phyloP scores from a whole-genome alignment of 2,329 filamentous ascomycete species.

The Fusarium incarnatum region DNA sequence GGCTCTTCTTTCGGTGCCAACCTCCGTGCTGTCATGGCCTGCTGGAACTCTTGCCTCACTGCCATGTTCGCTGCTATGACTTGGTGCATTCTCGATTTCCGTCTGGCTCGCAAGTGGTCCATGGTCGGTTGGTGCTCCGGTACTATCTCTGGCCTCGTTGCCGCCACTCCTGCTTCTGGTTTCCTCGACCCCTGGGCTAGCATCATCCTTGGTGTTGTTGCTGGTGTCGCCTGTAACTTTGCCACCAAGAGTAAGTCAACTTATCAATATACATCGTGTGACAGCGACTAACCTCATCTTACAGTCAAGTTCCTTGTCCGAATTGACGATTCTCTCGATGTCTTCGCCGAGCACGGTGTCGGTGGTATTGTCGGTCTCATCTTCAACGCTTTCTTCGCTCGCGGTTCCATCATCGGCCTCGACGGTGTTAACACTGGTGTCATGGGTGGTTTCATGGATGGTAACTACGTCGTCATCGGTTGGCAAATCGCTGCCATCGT shows the following conservation, averaged over 20 bases:
- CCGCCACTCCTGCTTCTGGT: conserved; percentile 76
- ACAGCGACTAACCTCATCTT: conserved; percentile 11
- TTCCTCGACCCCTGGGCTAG: conserved; percentile 76
- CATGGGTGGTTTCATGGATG: conserved; percentile 78
- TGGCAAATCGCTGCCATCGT: conserved; percentile 83
- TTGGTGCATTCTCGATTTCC: conserved; percentile 96
- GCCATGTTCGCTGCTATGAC: conserved; percentile 92
- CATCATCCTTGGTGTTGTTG: conserved; percentile 72
- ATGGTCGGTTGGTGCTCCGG: conserved; percentile 81
- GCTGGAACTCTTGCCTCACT: conserved; percentile 96
- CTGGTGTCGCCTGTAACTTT: conserved; percentile 76
- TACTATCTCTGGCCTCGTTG: conserved; percentile 76
- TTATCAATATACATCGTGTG: not conserved
- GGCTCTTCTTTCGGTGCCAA: conserved; percentile 95
- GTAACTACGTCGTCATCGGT: conserved; percentile 80
- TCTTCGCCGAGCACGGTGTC: conserved; percentile 77
- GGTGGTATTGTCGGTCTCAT: conserved; percentile 76
- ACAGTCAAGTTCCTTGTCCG: conserved; percentile 69
- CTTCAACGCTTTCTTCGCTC: conserved; percentile 79
- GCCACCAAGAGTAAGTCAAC: conserved; percentile 65
- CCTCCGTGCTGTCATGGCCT: conserved; percentile 92
- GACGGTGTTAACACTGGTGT: conserved; percentile 79
- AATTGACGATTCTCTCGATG: conserved; percentile 78
- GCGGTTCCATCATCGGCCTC: conserved; percentile 77
- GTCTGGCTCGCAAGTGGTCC: conserved; percentile 92